A percentile compares a stretch with the other conserved stretches of the same genome.
These are phyloP conservation scores for Pseudogymnoascus sp. DNA, from an alignment of 2,329 filamentous ascomycete species.

Conservation along the genomic window DNA sequence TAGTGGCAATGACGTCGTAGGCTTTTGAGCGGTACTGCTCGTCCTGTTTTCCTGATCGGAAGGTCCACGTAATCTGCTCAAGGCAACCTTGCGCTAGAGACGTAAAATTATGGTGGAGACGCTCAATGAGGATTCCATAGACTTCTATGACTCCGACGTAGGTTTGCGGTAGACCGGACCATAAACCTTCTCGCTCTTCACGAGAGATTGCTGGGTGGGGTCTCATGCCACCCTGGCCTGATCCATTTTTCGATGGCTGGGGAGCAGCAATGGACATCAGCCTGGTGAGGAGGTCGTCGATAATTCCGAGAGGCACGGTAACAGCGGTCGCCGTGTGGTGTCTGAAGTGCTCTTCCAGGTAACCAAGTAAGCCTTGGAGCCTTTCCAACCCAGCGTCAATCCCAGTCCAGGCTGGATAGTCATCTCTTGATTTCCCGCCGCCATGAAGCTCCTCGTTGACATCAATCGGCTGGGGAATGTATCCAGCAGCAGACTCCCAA, in stretches of 20 bases:
- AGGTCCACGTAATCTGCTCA: constrained; percentile 64
- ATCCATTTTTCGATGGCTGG: constrained; percentile 23
- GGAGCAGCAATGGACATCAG: constrained; percentile 56
- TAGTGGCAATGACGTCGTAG: constrained; percentile 49
- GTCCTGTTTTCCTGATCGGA: constrained; percentile 47
- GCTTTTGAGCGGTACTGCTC: constrained; percentile 47
- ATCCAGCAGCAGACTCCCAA: constrained; percentile 60
- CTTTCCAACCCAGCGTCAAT: constrained; percentile 65
- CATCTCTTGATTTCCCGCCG: constrained; percentile 36
- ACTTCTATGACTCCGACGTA: constrained; percentile 64
- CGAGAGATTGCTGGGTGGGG: constrained; percentile 64
- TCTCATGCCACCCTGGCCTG: constrained; percentile 29
- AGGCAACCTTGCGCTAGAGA: constrained; percentile 56
- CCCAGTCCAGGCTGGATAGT: constrained; percentile 64
- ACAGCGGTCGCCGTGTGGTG: constrained; percentile 58
- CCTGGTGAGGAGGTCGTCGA: constrained; percentile 62
- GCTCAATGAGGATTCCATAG: constrained; percentile 45
- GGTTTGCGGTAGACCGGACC: constrained; percentile 62
- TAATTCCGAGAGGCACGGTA: constrained; percentile 54
- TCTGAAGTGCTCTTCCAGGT: constrained; percentile 55
- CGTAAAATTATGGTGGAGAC: constrained; percentile 48
- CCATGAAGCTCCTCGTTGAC: constrained; percentile 40
- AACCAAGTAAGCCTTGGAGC: constrained; percentile 54
- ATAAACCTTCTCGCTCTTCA: constrained; percentile 75
- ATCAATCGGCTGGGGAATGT: constrained; percentile 35